Base-by-base conservation (phyloP, 2,329 filamentous ascomycete species). In the Fusarium hainanense region DNA sequence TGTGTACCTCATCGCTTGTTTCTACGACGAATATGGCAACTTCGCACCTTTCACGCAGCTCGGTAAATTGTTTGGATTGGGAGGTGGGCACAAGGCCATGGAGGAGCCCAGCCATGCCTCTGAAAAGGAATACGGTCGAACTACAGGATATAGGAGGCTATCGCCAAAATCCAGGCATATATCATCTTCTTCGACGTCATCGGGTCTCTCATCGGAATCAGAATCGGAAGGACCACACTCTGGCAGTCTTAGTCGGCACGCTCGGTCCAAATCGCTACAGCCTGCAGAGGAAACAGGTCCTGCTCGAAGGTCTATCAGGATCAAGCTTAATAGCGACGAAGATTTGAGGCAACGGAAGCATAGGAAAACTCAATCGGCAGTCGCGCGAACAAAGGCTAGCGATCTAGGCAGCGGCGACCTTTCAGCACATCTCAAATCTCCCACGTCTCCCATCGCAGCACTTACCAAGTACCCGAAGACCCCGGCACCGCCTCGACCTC, bases 391-490 rank as follows among this genome's bases (percentile, higher is more conserved):
- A 20, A 82, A 83, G 65, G 79, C 76, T 43, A 82, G 79, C 69
- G 79, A 82, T 44, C 75, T 80, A 47, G 78, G 74, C 4, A 72
- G 72, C 42, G 76, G 79, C 49, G 85, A 90, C 63, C 84, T 93
- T 63, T 90, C 93, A 9, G 91, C 93, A 51, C 93, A 93, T 63
- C 85, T 99, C 66, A 99, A 99, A 79, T 98, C 96, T 16, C 96
- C 96, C 5, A 97, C 93, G 6, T 97, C 94, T 28, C 92, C 94
- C 54, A 87, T 90, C 27, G 88, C 90, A 16, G 89, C 87, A 75
- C 84, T 97, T 74, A 97, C 93, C 27, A 94, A 91, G 80, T 99
- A 98, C 78, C 95, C 96, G 54, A 93, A 93, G 77, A 92, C 92
- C 27, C 95, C 94, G 21, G 91, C 92, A 41, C 94, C 96, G 49